Evolutionary conservation across 306 rosid species (phyloP).

Genomic region (Malus asiatica): DNA sequence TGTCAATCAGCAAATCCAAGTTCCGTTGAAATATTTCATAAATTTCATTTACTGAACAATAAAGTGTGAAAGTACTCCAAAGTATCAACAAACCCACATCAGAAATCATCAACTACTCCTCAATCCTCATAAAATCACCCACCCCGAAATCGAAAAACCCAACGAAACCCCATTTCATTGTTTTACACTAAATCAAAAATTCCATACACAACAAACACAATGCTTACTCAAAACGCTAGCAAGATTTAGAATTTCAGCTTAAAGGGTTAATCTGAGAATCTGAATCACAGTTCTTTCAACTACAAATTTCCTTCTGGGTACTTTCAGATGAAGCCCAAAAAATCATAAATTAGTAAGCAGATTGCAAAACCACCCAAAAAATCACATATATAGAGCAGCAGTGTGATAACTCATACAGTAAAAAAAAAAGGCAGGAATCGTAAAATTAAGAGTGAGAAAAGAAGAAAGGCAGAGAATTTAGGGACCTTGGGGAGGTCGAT

Average conservation of each 20-base stretch:
- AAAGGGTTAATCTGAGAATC: background rate
- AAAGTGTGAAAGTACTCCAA: background rate
- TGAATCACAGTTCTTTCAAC: background rate
- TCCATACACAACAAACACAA: background rate
- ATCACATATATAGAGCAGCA: background rate
- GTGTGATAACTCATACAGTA: background rate
- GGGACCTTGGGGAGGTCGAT: conserved; percentile 80
- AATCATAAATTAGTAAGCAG: background rate
- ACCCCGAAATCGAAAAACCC: no score
- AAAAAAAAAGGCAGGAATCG: background rate
- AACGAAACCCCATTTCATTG: background rate
- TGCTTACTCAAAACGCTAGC: background rate
- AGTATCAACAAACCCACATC: background rate
- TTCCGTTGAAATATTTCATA: background rate
- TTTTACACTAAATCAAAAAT: background rate
- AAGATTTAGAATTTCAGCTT: background rate
- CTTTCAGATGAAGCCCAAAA: background rate
- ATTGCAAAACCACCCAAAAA: background rate
- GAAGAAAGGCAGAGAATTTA: background rate
- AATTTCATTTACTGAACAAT: background rate
- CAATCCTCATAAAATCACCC: background rate
- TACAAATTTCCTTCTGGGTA: background rate
- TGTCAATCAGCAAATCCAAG: background rate
- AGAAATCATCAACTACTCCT: background rate
- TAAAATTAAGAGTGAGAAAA: background rate